Percentiles rank a stretch among this genome's conserved stretches.
These are phyloP conservation scores for Seminavis robusta DNA, from an alignment of 108 stramenopile genomes.

Conservation along the genomic window DNA sequence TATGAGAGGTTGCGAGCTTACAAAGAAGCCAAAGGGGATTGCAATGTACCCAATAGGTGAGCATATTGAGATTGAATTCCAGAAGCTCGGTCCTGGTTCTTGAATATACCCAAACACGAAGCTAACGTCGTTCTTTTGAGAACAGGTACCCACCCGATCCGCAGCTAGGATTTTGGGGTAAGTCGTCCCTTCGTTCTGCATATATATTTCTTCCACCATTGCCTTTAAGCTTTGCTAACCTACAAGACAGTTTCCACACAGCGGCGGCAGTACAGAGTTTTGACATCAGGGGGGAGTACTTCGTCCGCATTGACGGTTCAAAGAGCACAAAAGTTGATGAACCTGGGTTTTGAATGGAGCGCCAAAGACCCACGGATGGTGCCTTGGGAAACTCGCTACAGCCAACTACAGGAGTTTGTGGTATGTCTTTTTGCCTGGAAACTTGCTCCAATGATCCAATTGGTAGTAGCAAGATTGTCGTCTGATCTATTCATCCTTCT, in stretches of 20 bases:
- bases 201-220: too few species aligned
- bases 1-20: conserved; percentile 22
- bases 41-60: conserved; percentile 18
- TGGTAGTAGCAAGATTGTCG: too few species aligned
- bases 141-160: conserved; percentile 28
- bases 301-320: neutral
- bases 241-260: too few species aligned
- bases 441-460: too few species aligned
- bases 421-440: too few species aligned
- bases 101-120: neutral
- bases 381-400: conserved; percentile 6
- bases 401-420: conserved; percentile 4
- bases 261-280: too few species aligned
- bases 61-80: neutral
- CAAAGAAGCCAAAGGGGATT: conserved; percentile 30
- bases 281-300: too few species aligned
- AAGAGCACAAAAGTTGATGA: conserved; percentile 10
- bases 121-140: too few species aligned
- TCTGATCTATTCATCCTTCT: too few species aligned
- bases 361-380: conserved; percentile 1
- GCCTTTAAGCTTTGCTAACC: too few species aligned
- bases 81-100: neutral
- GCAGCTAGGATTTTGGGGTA: conserved; percentile 40
- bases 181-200: too few species aligned
- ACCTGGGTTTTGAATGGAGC: conserved; percentile 14